Conservation (phyloP, 176 grass and related monocot genomes). For the Guadua angustifolia region DNA sequence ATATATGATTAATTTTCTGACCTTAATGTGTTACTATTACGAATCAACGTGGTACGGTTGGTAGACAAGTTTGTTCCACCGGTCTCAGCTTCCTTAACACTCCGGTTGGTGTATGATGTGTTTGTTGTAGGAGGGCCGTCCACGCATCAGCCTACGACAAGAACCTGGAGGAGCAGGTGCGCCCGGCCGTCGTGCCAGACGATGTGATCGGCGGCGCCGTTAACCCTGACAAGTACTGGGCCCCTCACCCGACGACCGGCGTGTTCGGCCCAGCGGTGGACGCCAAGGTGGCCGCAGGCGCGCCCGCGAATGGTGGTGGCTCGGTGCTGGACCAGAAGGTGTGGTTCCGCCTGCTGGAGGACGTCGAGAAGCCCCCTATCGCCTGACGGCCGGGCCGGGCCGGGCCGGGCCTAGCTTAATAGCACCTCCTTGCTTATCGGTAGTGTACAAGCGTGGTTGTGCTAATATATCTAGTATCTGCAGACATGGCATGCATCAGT, state of each 20-base stretch:
- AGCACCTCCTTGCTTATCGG: not conserved
- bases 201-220: slow-evolving; percentile 76
- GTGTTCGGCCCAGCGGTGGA: slow-evolving; percentile 73
- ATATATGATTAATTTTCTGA: not conserved
- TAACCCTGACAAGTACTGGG: slow-evolving; percentile 85
- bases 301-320: slow-evolving; percentile 24
- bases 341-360: slow-evolving; percentile 89
- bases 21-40: not conserved
- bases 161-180: slow-evolving; percentile 85
- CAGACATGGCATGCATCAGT: slow-evolving; percentile 40
- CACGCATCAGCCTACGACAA: slow-evolving; percentile 89
- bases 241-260: slow-evolving; percentile 81
- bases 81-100: too few species aligned
- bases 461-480: slow-evolving; percentile 26
- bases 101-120: not conserved
- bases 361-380: slow-evolving; percentile 59
- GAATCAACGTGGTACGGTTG: not conserved
- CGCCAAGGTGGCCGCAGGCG: slow-evolving; percentile 9
- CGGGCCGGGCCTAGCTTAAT: slow-evolving; percentile 20
- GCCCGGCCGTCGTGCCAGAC: slow-evolving; percentile 78
- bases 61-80: not conserved
- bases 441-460: slow-evolving; percentile 25
- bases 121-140: slow-evolving; percentile 57
- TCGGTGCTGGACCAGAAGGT: slow-evolving; percentile 87
- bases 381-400: slow-evolving; percentile 20